Conservation (phyloP, 2,329 filamentous ascomycete species). For the Uncinocarpus reesii region DNA sequence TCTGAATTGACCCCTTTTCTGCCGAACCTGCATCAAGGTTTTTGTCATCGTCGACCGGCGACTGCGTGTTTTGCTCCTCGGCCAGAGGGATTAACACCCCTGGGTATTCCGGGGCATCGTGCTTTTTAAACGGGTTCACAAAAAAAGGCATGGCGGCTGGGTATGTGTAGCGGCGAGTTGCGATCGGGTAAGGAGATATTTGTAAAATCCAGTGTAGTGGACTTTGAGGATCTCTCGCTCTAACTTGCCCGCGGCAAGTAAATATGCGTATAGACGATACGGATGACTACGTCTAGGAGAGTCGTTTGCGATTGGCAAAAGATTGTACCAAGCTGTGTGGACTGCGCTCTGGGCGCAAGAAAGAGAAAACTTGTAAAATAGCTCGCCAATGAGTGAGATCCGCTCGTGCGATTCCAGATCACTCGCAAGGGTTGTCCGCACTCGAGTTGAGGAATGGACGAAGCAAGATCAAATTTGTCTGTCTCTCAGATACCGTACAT, state of each 20-base stretch:
- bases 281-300: no score
- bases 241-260: no score
- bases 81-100: slow-evolving; percentile 40
- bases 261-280: no score
- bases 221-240: no score
- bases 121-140: slow-evolving; percentile 39
- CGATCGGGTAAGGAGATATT: no score
- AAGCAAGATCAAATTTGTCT: neutral
- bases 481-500: neutral
- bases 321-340: no score
- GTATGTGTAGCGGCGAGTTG: neutral
- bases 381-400: neutral
- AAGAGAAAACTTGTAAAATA: neutral
- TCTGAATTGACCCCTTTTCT: slow-evolving; percentile 29
- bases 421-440: neutral
- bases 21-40: slow-evolving; percentile 28
- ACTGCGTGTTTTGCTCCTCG: slow-evolving; percentile 24
- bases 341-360: neutral
- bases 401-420: neutral
- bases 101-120: slow-evolving; percentile 38
- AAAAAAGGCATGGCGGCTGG: slow-evolving; percentile 18
- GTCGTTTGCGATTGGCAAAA: no score
- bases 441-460: neutral
- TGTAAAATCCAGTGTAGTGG: no score
- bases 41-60: slow-evolving; percentile 22